Conservation (phyloP, 345 rosid species). For the Anacardium occidentale region DNA sequence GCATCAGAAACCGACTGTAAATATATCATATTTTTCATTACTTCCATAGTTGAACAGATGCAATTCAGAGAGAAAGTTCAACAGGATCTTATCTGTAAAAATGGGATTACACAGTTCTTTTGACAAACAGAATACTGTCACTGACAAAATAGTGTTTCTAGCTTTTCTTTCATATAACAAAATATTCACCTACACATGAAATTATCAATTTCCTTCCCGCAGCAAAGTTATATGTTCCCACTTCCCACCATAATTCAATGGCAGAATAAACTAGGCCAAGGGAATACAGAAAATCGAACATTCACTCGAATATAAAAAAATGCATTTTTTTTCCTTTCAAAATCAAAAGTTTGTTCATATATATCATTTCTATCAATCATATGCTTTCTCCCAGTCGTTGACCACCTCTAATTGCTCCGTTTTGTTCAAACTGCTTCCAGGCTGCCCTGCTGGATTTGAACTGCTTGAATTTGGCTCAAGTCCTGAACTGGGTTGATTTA, state of each 20-base stretch:
- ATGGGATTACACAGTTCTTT: too few species aligned
- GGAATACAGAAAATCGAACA: too few species aligned
- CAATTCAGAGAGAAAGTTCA: too few species aligned
- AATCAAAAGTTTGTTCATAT: background rate
- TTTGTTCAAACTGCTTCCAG: constrained; percentile 26
- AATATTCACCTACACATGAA: too few species aligned
- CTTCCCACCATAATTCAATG: background rate
- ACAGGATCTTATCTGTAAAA: too few species aligned
- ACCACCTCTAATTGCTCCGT: constrained; percentile 46
- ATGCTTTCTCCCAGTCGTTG: constrained; percentile 93
- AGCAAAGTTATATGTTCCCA: background rate
- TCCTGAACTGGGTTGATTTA: constrained; percentile 13
- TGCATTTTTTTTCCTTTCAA: background rate
- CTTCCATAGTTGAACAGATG: too few species aligned
- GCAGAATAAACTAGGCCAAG: background rate
- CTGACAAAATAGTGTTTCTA: too few species aligned
- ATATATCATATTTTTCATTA: too few species aligned
- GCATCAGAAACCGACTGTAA: too few species aligned
- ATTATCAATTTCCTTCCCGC: too few species aligned
- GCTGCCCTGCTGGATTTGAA: constrained; percentile 26
- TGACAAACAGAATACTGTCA: too few species aligned
- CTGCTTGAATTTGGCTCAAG: constrained; percentile 34
- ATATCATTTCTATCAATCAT: constrained; percentile 36
- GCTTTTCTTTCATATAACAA: background rate
- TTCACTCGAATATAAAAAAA: too few species aligned